Evolutionary conservation across 2,329 filamentous ascomycete genomes (phyloP).

Genomic region (Periglandula ipomoeae): DNA sequence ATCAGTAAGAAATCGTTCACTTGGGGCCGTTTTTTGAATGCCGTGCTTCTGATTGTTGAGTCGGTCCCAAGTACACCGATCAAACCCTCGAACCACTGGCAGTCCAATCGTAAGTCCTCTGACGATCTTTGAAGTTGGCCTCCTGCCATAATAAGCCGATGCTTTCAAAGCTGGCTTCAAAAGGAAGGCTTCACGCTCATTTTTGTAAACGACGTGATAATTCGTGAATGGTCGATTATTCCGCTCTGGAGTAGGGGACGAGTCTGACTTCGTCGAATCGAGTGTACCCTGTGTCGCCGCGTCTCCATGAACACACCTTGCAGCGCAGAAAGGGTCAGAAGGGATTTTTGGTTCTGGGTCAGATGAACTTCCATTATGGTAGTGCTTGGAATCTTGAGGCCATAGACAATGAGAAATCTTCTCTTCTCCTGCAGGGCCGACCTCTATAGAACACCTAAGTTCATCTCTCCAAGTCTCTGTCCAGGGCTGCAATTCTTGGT

Average conservation of each 20-base stretch:
- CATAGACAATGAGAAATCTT: conserved; percentile 81
- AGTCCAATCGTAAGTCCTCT: conserved; percentile 78
- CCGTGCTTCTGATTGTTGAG: conserved; percentile 38
- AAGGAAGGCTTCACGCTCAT: conserved; percentile 59
- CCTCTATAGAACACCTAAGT: conserved; percentile 78
- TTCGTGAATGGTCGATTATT: conserved; percentile 54
- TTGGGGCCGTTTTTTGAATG: background rate
- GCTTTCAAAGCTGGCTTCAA: conserved; percentile 78
- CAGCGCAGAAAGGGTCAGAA: conserved; percentile 49
- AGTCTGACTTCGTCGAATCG: conserved; percentile 21
- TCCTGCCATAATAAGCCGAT: conserved; percentile 74
- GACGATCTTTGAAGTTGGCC: conserved; percentile 73
- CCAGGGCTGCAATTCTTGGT: conserved; percentile 77
- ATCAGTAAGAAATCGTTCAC: background rate
- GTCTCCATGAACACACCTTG: conserved; percentile 50
- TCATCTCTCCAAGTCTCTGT: conserved; percentile 90
- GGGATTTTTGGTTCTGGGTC: conserved; percentile 34
- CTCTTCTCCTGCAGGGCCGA: conserved; percentile 82
- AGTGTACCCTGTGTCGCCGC: conserved; percentile 45
- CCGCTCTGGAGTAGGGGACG: conserved; percentile 30
- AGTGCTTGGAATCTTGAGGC: conserved; percentile 44
- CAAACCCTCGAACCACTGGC: conserved; percentile 82
- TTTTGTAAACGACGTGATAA: conserved; percentile 81
- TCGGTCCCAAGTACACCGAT: conserved; percentile 65
- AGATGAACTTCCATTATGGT: conserved; percentile 10